Conservation (phyloP, 208 protist genomes). For the Leishmania aethiopica region DNA sequence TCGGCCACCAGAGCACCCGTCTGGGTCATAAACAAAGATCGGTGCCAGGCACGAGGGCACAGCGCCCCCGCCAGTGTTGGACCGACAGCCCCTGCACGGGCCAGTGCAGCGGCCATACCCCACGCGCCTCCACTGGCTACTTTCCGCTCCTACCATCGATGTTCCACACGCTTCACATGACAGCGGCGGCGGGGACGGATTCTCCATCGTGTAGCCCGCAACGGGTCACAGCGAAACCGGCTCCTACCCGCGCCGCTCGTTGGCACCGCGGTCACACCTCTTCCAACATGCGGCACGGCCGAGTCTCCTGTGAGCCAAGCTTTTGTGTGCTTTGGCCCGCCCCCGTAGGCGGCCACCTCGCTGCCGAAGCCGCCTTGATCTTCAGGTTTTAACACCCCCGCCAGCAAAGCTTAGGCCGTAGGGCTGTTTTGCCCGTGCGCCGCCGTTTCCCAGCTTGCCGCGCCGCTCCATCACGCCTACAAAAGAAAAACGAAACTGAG, state of each 20-base stretch:
- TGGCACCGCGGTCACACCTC: not conserved
- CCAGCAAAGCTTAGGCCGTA: too few relatives aligned
- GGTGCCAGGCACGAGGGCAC: not conserved
- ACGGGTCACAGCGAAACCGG: not conserved
- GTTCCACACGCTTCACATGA: not conserved
- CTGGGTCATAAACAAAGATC: not conserved
- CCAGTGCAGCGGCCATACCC: not conserved
- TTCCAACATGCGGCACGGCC: not conserved
- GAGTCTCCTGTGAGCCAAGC: not conserved
- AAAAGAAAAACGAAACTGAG: too few relatives aligned
- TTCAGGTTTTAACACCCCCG: too few relatives aligned
- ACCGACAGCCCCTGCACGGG: slow-evolving; percentile 4
- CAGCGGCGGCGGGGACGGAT: not conserved
- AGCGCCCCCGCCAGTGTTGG: slow-evolving; percentile 9
- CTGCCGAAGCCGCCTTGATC: too few relatives aligned
- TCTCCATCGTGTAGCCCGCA: not conserved
- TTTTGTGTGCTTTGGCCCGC: not conserved
- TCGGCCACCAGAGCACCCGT: not conserved
- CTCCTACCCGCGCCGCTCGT: not conserved
- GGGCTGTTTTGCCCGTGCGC: too few relatives aligned
- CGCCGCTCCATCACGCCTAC: too few relatives aligned
- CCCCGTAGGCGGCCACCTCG: too few relatives aligned
- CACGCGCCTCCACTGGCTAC: not conserved
- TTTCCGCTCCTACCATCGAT: not conserved
- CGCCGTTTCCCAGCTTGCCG: too few relatives aligned